These are phyloP conservation scores for Lenwebbia sp. DNA, from an alignment of 345 rosid species.

Conservation along the genomic window DNA sequence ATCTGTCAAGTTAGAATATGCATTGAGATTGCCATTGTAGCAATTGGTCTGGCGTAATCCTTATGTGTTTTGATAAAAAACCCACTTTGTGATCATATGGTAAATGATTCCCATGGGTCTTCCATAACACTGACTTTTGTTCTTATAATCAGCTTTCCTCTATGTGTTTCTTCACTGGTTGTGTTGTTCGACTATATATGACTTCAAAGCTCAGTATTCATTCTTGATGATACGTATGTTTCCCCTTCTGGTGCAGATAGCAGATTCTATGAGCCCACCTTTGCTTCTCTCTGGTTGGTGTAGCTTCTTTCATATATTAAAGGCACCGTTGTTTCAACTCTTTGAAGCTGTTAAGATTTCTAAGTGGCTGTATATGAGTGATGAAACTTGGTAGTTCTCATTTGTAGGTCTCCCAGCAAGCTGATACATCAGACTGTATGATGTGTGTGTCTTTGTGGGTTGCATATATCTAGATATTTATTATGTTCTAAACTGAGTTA, in stretches of 20 bases:
- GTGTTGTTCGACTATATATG: not conserved
- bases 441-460: not conserved
- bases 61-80: not conserved
- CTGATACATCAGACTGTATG: not conserved
- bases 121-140: not conserved
- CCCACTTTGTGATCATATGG: not conserved
- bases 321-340: not conserved
- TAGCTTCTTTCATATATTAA: not conserved
- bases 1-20: no score
- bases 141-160: not conserved
- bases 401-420: not conserved
- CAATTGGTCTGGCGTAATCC: not conserved
- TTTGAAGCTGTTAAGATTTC: not conserved
- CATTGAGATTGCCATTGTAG: no score
- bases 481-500: not conserved
- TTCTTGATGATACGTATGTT: not conserved
- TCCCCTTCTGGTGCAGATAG: slow-evolving; percentile 5
- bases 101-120: not conserved
- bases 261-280: slow-evolving; percentile 9
- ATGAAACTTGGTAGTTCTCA: not conserved
- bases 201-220: not conserved
- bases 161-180: not conserved
- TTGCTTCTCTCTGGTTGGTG: slow-evolving; percentile 32
- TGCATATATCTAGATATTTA: not conserved
- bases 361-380: not conserved